Evolutionary conservation across 768 basidiomycete genomes (phyloP).

Genomic region (Lyophyllum semitale): DNA sequence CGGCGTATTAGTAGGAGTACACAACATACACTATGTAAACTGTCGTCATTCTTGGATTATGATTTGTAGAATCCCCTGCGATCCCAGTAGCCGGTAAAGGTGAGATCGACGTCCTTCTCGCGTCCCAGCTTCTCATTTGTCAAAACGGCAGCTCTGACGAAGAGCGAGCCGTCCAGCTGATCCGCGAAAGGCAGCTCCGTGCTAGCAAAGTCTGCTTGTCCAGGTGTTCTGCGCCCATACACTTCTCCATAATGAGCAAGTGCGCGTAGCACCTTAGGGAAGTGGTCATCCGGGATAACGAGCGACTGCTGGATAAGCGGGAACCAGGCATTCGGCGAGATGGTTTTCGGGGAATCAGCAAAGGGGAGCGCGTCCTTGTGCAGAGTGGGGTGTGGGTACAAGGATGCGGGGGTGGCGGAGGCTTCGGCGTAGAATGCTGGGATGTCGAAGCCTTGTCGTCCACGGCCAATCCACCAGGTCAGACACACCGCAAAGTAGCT

Average conservation of each 20-base stretch:
- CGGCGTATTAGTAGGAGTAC: too few species aligned
- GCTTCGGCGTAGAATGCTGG: conserved; percentile 45
- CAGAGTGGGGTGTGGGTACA: conserved; percentile 24
- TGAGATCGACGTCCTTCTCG: background rate
- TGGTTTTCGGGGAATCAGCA: conserved; percentile 32
- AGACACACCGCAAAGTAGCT: conserved; percentile 56
- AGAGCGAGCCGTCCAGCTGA: conserved; percentile 56
- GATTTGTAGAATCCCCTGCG: conserved; percentile 6
- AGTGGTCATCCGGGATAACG: conserved; percentile 58
- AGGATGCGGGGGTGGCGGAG: conserved; percentile 16
- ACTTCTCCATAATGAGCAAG: conserved; percentile 33
- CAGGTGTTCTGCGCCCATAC: conserved; percentile 31
- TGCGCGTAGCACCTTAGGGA: conserved; percentile 38
- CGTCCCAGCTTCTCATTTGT: conserved; percentile 1
- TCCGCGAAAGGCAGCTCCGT: conserved; percentile 46
- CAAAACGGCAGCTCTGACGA: conserved; percentile 23
- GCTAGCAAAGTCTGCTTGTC: conserved; percentile 19
- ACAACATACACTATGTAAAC: too few species aligned
- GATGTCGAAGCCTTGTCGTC: conserved; percentile 52
- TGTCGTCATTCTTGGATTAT: background rate
- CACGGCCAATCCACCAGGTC: conserved; percentile 57
- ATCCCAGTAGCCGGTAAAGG: background rate
- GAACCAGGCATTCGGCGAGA: conserved; percentile 60
- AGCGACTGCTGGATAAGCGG: conserved; percentile 53
- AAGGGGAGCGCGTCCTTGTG: conserved; percentile 22